Evolutionary conservation across 2,329 filamentous ascomycete genomes (phyloP), one percentile per base, ranked within the genome.

Genomic region (Dothideomycetidae sp.): DNA sequence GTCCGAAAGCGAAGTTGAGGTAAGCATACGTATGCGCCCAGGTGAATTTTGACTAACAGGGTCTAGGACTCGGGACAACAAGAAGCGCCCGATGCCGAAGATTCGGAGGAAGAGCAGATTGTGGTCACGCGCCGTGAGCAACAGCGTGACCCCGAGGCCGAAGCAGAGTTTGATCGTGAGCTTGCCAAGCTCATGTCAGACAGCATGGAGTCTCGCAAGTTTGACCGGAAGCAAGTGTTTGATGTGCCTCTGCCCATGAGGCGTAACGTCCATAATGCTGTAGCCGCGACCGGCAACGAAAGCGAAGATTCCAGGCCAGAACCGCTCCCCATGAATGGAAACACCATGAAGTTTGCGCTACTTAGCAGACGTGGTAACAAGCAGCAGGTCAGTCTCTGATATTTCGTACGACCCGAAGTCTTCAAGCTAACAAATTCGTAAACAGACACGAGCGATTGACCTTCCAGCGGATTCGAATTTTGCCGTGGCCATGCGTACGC

Each of bases 101-200:
- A 26, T 26, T 78, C 70, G 23, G 75, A 71, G 45, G 85, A 94
- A 45, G 86, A 96, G 55, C 75, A 81, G 15, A 93, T 96, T 48
- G 73, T 94, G 30, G 88, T 98, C 33, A 92, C 84, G 31, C 77
- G 86, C 42, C 79, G 88, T 52, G 82, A 93, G 56, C 84, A 94
- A 54, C 74, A 88, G 49, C 71, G 86, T 40, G 86, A 98, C 47
- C 86, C 88, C 0, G 86, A 94, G 60, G 84, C 80, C 29, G 90
- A 98, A 53, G 90, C 88, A 5, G 90, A 98, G 29, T 98, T 98
- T 55, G 92, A 98, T 54, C 82, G 88, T 50, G 90, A 96, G 59
- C 90, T 93, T 57, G 86, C 90, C 26, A 94, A 93, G 59, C 81
- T 98, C 74, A 96, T 98, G 88, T 74, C 86, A 35, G 90, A 98